Base-by-base conservation (phyloP, 2,329 filamentous ascomycete species). In the Colletotrichum sidae region DNA sequence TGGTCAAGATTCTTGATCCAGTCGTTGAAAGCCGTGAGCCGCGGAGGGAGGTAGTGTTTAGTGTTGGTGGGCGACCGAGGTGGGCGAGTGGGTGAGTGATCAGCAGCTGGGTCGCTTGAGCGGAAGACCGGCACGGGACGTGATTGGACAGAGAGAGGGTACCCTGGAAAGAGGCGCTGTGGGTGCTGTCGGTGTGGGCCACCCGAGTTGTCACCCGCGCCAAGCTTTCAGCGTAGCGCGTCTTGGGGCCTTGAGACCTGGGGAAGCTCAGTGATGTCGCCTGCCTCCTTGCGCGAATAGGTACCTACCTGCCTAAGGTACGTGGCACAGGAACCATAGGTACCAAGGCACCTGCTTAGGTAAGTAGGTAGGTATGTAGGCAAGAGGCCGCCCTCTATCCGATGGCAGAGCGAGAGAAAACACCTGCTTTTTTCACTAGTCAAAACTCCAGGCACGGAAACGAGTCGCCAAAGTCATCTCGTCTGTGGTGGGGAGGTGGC, bases 201-300 rank as follows among this genome's bases (percentile, higher is more conserved):
- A 41, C 45, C 50, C 50, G 50, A 51, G n/a, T 25, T 61, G 57
- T 55, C 58, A 57, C 52, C 63, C 47, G 52, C 57, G 63, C 63
- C 53, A 66, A 66, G 63, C 63, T 66, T 66, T 66, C 17, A 46
- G 25, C 53, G 58, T 42, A 59, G 62, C 46, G 61, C 33, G 55
- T 50, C 46, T 50, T 49, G 42, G 42, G 53, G 39, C n/a, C 35
- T 57, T 54, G 39, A 42, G 63, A 66, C 63, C 59, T 66, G 63
- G 59, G 59, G 63, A 66, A 62, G 47, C 41, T 42, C 53, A 37
- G 33, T 55, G 53, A 25, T 25, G 25, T 25, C 25, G 25, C 25
- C 25, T 25, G 25, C 25, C 25, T 25, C 25, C 4, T 25, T 25
- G 4, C 25, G 25, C 4, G 25, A 5, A 4, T 25, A 25, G 25